A percentile compares a stretch with the other conserved stretches of the same genome.
phyloP scores from a whole-genome alignment of 2,329 filamentous ascomycete species.

The Paraphaeosphaeria minitans region DNA sequence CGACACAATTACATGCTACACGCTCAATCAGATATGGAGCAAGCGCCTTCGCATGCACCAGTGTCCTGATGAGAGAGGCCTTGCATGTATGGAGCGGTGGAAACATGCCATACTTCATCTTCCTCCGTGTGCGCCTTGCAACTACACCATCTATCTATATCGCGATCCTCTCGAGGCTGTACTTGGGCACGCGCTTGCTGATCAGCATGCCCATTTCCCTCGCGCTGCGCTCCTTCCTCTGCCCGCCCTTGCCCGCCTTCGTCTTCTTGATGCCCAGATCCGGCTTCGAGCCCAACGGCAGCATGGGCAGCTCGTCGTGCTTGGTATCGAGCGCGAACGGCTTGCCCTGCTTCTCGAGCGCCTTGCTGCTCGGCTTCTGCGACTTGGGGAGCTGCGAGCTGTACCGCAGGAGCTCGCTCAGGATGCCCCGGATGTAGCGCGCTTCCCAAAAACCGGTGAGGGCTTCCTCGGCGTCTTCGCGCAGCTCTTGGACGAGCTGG shows the following conservation, averaged over 20 bases:
- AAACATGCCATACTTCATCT: neutral
- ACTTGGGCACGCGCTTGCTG: conserved; percentile 79
- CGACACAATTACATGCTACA: too few relatives aligned
- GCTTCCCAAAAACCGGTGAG: conserved; percentile 75
- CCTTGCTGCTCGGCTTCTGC: conserved; percentile 38
- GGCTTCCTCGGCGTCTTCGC: conserved; percentile 71
- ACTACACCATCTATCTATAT: conserved; percentile 23
- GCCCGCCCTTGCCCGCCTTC: conserved; percentile 70
- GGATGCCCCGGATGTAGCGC: conserved; percentile 65
- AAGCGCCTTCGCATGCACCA: neutral
- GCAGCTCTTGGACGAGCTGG: conserved; percentile 69
- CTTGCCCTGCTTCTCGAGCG: conserved; percentile 53
- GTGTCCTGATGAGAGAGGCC: neutral
- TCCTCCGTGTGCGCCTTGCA: neutral
- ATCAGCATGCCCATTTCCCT: conserved; percentile 78
- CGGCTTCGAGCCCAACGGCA: conserved; percentile 76
- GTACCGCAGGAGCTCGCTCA: conserved; percentile 70
- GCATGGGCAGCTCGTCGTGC: conserved; percentile 54
- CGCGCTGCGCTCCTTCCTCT: conserved; percentile 69
- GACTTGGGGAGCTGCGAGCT: conserved; percentile 34
- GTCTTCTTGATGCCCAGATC: conserved; percentile 52
- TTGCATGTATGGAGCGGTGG: neutral
- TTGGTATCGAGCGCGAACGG: conserved; percentile 49
- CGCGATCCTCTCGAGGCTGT: conserved; percentile 77
- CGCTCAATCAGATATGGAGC: neutral